These are phyloP conservation scores for Nothophoma quercina DNA, from an alignment of 2,329 filamentous ascomycete genomes.

Conservation along the genomic window DNA sequence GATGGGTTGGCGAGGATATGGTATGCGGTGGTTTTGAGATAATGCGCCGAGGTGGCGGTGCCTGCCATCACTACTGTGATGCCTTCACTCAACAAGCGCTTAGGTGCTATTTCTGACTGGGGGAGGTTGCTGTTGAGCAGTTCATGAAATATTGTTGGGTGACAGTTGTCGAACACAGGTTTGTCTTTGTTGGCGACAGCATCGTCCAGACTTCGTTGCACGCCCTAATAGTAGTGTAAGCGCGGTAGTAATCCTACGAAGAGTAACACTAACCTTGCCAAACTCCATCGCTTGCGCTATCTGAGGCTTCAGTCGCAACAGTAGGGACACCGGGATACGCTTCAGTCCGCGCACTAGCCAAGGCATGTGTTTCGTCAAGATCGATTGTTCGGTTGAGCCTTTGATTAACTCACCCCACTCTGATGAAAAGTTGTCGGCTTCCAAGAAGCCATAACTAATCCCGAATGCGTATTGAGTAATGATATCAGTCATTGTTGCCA, in stretches of 20 bases:
- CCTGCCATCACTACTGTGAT: constrained; percentile 18
- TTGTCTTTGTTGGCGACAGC: neutral
- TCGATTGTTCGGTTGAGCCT: neutral
- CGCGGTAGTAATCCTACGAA: too few species aligned
- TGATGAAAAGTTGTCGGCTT: neutral
- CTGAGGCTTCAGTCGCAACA: neutral
- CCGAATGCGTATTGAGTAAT: constrained; percentile 4
- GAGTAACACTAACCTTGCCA: neutral
- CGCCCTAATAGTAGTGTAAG: too few species aligned
- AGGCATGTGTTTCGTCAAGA: neutral
- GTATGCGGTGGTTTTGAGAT: constrained; percentile 21
- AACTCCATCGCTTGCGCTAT: neutral
- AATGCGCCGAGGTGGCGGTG: constrained; percentile 18
- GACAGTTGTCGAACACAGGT: neutral
- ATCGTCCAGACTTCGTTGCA: neutral
- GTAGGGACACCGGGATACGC: neutral
- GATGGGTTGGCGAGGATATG: constrained; percentile 31
- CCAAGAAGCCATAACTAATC: neutral
- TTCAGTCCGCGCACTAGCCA: neutral
- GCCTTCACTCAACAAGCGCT: constrained; percentile 20
- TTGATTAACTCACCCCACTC: neutral
- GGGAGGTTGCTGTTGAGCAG: neutral
- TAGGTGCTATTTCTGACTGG: neutral
- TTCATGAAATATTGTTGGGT: constrained; percentile 1
- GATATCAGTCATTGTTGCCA: neutral